A percentile compares a stretch with the other conserved stretches of the same genome.
phyloP scores from a whole-genome alignment of 306 rosid species.

The Hippophae rhamnoides region DNA sequence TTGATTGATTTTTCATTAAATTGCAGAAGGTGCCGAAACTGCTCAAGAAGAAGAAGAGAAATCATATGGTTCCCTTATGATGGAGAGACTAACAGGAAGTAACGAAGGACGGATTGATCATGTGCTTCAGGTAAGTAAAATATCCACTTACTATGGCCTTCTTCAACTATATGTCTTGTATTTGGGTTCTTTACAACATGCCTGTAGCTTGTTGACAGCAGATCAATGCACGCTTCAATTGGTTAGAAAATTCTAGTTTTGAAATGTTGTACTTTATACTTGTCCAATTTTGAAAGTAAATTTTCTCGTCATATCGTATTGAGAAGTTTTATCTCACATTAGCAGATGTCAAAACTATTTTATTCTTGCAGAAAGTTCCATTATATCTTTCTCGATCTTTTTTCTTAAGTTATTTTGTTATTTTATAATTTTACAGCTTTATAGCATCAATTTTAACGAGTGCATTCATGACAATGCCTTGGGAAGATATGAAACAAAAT shows the following conservation, averaged over 20 bases:
- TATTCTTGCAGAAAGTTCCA: no score
- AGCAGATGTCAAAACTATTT: no score
- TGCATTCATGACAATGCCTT: no score
- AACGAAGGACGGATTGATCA: slow-evolving; percentile 73
- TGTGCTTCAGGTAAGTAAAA: slow-evolving; percentile 70
- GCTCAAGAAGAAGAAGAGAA: slow-evolving; percentile 49
- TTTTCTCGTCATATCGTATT: not conserved
- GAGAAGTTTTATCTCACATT: no score
- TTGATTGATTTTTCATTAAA: slow-evolving; percentile 7
- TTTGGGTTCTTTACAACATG: no score
- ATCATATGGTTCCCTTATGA: slow-evolving; percentile 81
- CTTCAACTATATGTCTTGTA: not conserved
- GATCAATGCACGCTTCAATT: not conserved
- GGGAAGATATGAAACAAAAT: no score
- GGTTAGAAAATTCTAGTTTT: not conserved
- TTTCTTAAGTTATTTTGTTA: no score
- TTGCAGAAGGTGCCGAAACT: slow-evolving; percentile 41
- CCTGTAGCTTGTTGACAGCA: not conserved
- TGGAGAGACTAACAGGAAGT: slow-evolving; percentile 76
- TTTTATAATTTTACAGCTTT: no score
- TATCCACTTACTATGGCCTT: not conserved
- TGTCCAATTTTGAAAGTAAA: not conserved
- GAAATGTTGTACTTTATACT: not conserved
- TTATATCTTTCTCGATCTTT: no score
- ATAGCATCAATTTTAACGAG: no score